Conservation (phyloP, 148 eudicot genomes). For the Heliamphora exappendiculata region DNA sequence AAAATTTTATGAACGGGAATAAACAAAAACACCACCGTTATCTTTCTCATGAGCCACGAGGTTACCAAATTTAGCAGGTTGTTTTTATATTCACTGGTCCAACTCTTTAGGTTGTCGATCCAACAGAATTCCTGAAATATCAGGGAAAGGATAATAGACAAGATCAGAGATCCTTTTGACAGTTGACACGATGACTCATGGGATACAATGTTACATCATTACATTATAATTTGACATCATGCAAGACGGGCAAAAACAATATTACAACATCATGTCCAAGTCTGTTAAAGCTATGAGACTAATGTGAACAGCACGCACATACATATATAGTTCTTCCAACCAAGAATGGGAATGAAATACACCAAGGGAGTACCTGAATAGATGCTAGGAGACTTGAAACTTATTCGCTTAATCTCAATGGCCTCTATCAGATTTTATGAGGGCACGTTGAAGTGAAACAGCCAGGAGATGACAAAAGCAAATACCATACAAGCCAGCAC, state of each 20-base stretch:
- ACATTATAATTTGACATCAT: not conserved
- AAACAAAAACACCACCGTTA: not conserved
- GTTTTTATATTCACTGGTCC: not conserved
- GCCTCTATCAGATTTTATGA: constrained; percentile 29
- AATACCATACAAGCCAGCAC: constrained; percentile 85
- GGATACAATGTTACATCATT: not conserved
- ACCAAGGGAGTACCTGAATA: not conserved
- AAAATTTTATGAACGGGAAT: not conserved
- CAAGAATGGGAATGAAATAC: not conserved
- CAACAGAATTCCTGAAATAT: not conserved
- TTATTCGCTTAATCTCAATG: not conserved
- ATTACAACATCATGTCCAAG: not conserved
- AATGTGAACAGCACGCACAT: not conserved
- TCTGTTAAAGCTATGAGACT: not conserved
- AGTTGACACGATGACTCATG: not conserved
- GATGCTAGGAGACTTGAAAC: not conserved
- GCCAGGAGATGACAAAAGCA: constrained; percentile 94
- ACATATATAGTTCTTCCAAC: not conserved
- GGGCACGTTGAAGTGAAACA: constrained; percentile 83
- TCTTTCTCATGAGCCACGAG: not conserved
- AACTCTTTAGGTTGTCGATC: not conserved
- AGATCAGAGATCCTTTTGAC: not conserved
- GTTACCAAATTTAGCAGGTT: not conserved
- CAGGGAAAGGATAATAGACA: not conserved
- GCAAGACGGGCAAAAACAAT: not conserved